These are phyloP conservation scores for Leccinum uliginosum DNA, from an alignment of 768 basidiomycete genomes.

Conservation along the genomic window DNA sequence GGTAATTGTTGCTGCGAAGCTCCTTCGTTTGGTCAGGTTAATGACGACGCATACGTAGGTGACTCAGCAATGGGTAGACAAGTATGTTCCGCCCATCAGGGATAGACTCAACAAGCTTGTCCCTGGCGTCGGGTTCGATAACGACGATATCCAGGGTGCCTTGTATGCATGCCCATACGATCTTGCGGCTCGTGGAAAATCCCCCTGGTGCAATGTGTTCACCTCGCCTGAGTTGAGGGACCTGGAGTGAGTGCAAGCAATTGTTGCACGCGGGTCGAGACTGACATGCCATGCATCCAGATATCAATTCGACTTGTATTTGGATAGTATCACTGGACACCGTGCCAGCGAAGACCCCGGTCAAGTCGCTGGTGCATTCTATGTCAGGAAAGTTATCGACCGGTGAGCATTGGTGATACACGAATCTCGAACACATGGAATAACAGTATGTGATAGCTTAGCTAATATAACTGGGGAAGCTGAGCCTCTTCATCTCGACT, in stretches of 20 bases:
- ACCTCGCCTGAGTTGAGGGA: constrained; percentile 27
- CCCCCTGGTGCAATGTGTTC: constrained; percentile 43
- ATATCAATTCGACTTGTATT: constrained; percentile 35
- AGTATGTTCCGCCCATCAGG: constrained; percentile 36
- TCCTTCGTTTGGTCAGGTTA: not conserved
- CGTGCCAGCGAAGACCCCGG: constrained; percentile 26
- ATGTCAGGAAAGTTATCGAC: constrained; percentile 36
- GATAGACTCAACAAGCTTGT: constrained; percentile 32
- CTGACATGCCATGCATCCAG: constrained; percentile 7
- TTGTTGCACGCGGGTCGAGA: not conserved
- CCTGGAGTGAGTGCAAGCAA: constrained; percentile 31
- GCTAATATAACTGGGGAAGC: constrained; percentile 29
- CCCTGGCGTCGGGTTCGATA: constrained; percentile 30
- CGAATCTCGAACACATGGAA: not conserved
- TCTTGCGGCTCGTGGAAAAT: constrained; percentile 30
- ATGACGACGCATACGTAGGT: not conserved
- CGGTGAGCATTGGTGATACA: constrained; percentile 19
- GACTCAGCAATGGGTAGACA: constrained; percentile 27
- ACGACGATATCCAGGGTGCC: constrained; percentile 33
- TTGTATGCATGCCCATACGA: constrained; percentile 42
- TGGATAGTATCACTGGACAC: constrained; percentile 34
- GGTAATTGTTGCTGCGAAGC: not conserved
- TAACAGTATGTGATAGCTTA: constrained; percentile 19
- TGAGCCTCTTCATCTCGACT: constrained; percentile 36
- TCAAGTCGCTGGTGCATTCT: constrained; percentile 34